These are phyloP conservation scores for Friedmanniomyces endolithicus DNA, from an alignment of 495 filamentous ascomycete genomes.

Conservation along the genomic window DNA sequence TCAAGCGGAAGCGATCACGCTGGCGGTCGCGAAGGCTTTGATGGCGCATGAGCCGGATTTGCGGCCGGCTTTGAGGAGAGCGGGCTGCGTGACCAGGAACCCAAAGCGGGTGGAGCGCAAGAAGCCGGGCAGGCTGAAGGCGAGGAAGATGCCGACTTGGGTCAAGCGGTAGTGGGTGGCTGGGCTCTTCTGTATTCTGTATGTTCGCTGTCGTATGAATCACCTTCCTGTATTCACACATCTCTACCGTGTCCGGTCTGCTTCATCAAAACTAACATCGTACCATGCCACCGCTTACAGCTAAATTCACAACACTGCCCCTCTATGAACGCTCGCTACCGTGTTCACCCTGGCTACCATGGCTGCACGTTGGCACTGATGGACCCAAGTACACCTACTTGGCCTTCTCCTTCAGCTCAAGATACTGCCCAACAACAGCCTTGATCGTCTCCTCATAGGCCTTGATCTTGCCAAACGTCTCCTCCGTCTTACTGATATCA, in stretches of 20 bases:
- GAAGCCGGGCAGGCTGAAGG: slow-evolving; percentile 91
- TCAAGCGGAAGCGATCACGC: slow-evolving; percentile 86
- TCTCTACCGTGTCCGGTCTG: too few species aligned
- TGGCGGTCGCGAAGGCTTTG: slow-evolving; percentile 83
- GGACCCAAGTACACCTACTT: too few species aligned
- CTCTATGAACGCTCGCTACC: too few species aligned
- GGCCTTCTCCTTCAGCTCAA: not conserved
- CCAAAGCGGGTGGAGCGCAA: slow-evolving; percentile 89
- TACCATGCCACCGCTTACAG: too few species aligned
- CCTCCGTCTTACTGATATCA: not conserved
- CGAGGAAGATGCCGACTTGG: slow-evolving; percentile 96
- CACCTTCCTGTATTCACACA: too few species aligned
- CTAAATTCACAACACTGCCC: too few species aligned
- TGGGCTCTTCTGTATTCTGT: too few species aligned
- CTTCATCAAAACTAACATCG: too few species aligned
- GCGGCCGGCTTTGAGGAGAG: slow-evolving; percentile 77
- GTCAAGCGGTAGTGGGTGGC: slow-evolving; percentile 56
- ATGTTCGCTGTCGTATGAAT: too few species aligned
- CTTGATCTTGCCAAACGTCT: slow-evolving; percentile 1
- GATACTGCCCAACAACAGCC: not conserved
- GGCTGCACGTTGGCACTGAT: too few species aligned
- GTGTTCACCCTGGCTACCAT: too few species aligned
- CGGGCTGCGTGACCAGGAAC: slow-evolving; percentile 85
- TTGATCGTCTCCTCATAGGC: not conserved
- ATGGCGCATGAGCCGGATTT: slow-evolving; percentile 79